Evolutionary conservation across 2,329 filamentous ascomycete genomes (phyloP), one percentile per base, ranked within the genome.

Genomic region (Cytospora piceae): DNA sequence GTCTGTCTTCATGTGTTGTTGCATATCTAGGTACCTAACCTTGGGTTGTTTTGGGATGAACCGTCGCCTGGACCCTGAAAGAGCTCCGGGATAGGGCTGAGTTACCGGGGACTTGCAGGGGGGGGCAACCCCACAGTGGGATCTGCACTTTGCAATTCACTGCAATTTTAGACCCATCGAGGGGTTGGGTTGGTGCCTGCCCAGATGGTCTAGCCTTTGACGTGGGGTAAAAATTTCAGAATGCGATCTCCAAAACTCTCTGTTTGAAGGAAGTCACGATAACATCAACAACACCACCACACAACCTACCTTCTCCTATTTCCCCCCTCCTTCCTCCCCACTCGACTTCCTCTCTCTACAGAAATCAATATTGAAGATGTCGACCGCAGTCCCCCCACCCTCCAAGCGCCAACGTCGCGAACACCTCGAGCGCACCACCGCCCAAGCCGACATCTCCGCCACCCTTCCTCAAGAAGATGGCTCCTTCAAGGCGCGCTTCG

Each of bases 401-500:
- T 77, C 77, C 46, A 98, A 97, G 79, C 87, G 93, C 68, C 93
- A 97, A 75, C 91, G 89, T 77, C 87, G 90, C 58, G 92, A 92
- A 71, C 85, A 85, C 27, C 83, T 90, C 51, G 91, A 92, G 71
- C 87, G 87, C 73, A 86, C 90, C 9, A 84, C 88, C 70, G 81
- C 87, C 56, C 93, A 96, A 74, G 90, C 95, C 74, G 89, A 94
- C 79, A 85, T 94, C 60, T 81, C 85, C 52, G 81, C 88, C 27
- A 85, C 90, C 49, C 84, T 91, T 58, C 85, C 90, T 0, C 86
- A 87, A 39, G 85, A 90, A 70, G 81, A 87, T 58, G 93, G 93
- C 70, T 93, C 88, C 67, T 87, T 96, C 74, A 90, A 92, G 77
- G 89, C 96, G 57, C 91, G 94, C 70, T 97, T 98, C 78, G 85